Evolutionary conservation across 164 flowering plant genomes (phyloP).

Genomic region (Vitis amurensis): DNA sequence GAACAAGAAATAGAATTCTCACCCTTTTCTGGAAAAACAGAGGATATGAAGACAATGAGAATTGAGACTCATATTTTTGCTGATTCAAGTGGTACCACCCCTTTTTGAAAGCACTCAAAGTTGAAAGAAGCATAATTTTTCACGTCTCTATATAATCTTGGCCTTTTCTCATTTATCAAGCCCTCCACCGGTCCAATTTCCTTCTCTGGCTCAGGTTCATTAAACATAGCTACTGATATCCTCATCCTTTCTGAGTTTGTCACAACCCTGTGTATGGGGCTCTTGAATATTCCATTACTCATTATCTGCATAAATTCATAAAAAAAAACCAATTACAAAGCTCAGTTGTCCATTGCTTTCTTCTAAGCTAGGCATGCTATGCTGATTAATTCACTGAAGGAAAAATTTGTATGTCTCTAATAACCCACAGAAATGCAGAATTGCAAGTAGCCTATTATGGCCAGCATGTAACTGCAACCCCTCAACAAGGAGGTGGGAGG

Average conservation of each 20-base stretch:
- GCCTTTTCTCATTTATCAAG: conserved; percentile 21
- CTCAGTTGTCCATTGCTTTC: too few relatives aligned
- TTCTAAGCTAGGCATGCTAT: too few relatives aligned
- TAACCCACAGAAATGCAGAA: too few relatives aligned
- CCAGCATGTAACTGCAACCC: too few relatives aligned
- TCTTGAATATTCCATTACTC: conserved; percentile 39
- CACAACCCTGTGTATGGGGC: conserved; percentile 35
- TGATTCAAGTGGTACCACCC: conserved; percentile 14
- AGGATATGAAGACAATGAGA: too few relatives aligned
- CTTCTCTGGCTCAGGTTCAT: conserved; percentile 13
- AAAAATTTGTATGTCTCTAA: too few relatives aligned
- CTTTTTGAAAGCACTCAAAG: conserved; percentile 16
- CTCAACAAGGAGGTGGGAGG: too few relatives aligned
- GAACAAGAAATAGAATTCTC: too few relatives aligned
- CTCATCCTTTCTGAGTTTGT: conserved; percentile 22
- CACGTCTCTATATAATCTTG: conserved; percentile 22
- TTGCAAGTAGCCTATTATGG: too few relatives aligned
- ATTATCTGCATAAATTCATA: conserved; percentile 26
- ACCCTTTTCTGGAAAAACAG: too few relatives aligned
- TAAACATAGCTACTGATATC: conserved; percentile 24
- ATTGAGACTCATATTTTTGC: conserved; percentile 4
- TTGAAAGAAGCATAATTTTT: conserved; percentile 17
- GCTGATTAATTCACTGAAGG: too few relatives aligned
- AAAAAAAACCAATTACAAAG: conserved; percentile 12
- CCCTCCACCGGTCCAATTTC: conserved; percentile 27